Conservation (phyloP, 2,329 filamentous ascomycete genomes). For the Achaetomium macrosporum region DNA sequence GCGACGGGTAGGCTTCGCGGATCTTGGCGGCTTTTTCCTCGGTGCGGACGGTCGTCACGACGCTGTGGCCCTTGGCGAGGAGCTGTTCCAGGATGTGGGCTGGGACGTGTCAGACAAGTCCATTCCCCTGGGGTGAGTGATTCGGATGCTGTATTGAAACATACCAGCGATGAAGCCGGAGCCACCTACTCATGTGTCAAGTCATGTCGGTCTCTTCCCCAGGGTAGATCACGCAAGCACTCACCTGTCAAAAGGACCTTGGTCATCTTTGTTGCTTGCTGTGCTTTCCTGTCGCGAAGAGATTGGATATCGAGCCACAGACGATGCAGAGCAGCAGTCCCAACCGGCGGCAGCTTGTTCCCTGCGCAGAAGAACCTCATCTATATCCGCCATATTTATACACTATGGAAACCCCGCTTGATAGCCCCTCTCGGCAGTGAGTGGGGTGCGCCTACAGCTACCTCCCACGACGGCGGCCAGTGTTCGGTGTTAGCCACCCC, state of each 20-base stretch:
- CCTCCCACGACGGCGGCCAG: too few relatives aligned
- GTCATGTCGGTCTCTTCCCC: neutral
- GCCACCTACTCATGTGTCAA: slow-evolving; percentile 34
- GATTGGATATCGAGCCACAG: too few relatives aligned
- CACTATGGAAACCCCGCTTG: too few relatives aligned
- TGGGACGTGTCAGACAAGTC: slow-evolving; percentile 22
- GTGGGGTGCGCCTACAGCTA: too few relatives aligned
- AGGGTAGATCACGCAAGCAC: slow-evolving; percentile 9
- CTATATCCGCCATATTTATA: too few relatives aligned
- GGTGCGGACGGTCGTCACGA: slow-evolving; percentile 51
- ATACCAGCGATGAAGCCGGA: slow-evolving; percentile 48
- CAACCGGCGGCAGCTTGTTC: too few relatives aligned
- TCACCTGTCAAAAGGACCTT: slow-evolving; percentile 43
- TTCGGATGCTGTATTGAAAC: slow-evolving; percentile 11
- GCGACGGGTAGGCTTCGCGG: slow-evolving; percentile 41
- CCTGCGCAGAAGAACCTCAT: too few relatives aligned
- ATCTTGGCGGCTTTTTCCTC: slow-evolving; percentile 49
- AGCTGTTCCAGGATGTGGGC: slow-evolving; percentile 52
- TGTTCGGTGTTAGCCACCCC: too few relatives aligned
- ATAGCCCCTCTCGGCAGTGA: too few relatives aligned
- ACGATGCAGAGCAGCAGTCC: too few relatives aligned
- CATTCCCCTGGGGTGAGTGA: neutral
- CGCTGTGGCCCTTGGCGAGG: slow-evolving; percentile 43
- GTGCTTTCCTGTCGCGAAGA: neutral
- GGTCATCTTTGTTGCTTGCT: slow-evolving; percentile 32